Percentiles rank a stretch among this genome's conserved stretches.
Evolutionary conservation across 345 rosid genomes (phyloP).

Genomic region (Pugionium dolabratum): DNA sequence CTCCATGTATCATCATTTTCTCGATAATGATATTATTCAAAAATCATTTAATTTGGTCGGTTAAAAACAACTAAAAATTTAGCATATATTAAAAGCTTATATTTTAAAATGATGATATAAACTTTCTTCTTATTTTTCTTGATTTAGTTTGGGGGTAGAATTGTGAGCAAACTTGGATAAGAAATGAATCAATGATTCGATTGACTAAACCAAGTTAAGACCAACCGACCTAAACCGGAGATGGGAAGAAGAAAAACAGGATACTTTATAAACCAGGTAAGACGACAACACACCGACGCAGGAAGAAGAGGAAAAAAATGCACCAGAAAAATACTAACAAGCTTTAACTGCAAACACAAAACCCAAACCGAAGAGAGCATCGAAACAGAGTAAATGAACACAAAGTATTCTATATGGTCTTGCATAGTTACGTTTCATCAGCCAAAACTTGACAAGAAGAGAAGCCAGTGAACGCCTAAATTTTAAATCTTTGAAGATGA

Average conservation of each 20-base stretch:
- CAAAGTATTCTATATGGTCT: constrained; percentile 48
- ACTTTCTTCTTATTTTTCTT: no score
- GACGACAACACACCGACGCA: constrained; percentile 1
- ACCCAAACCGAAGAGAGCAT: constrained; percentile 31
- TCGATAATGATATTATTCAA: not conserved
- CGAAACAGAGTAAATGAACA: constrained; percentile 35
- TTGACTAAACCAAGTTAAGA: constrained; percentile 2
- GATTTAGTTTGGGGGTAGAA: not conserved
- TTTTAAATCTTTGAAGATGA: constrained; percentile 24
- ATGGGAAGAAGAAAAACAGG: not conserved
- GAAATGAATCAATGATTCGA: constrained; percentile 15
- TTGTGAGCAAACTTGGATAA: not conserved
- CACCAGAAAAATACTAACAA: constrained; percentile 27
- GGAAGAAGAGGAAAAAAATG: not conserved
- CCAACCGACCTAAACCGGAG: constrained; percentile 21
- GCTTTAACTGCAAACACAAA: constrained; percentile 32
- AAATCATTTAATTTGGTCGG: constrained; percentile 9
- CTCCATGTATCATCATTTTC: constrained; percentile 14
- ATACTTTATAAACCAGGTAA: constrained; percentile 22
- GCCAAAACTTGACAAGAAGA: constrained; percentile 43
- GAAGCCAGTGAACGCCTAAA: constrained; percentile 16
- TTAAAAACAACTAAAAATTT: not conserved
- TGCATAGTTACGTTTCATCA: constrained; percentile 40
- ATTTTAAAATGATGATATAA: no score
- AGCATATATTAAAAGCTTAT: no score